A percentile compares a stretch with the other conserved stretches of the same genome.
Conservation (phyloP, 768 basidiomycete genomes). For the Punctularia strigosozonata region DNA sequence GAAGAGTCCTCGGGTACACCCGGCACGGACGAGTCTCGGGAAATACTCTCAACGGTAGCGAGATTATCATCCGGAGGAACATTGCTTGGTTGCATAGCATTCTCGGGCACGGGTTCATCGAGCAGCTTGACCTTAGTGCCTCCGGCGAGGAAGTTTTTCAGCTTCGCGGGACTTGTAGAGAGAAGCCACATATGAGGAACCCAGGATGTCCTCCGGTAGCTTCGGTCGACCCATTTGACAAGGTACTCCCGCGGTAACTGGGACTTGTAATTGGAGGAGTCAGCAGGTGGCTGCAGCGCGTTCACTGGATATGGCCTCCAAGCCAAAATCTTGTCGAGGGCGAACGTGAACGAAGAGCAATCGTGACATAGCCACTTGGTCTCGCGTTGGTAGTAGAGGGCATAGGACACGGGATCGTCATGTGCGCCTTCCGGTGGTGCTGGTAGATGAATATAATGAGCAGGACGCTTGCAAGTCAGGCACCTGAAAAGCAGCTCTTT, state of each 20-base stretch:
- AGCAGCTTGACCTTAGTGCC: conserved; percentile 64
- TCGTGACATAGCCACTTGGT: conserved; percentile 63
- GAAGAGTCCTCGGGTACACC: conserved; percentile 4
- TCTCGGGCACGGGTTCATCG: conserved; percentile 27
- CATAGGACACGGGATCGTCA: conserved; percentile 30
- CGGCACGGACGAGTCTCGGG: conserved; percentile 11
- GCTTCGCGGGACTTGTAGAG: conserved; percentile 47
- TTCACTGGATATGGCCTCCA: conserved; percentile 77
- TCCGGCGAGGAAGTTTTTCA: conserved; percentile 64
- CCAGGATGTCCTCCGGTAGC: conserved; percentile 77
- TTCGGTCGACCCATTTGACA: conserved; percentile 76
- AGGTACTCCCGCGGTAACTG: conserved; percentile 82
- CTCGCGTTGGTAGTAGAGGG: conserved; percentile 44
- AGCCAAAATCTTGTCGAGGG: conserved; percentile 77
- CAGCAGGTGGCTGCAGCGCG: conserved; percentile 40
- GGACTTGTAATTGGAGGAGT: conserved; percentile 40
- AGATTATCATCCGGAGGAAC: conserved; percentile 10
- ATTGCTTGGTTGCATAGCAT: too few species aligned
- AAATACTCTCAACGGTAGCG: conserved; percentile 28
- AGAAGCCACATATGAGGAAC: conserved; percentile 89
- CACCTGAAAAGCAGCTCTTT: conserved; percentile 74
- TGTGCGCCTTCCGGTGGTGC: conserved; percentile 24
- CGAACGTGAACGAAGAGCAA: conserved; percentile 59
- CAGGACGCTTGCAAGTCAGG: conserved; percentile 67
- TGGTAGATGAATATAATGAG: conserved; percentile 72